Conservation (phyloP, 169 alveolate genomes). For the Babesia ovata region DNA sequence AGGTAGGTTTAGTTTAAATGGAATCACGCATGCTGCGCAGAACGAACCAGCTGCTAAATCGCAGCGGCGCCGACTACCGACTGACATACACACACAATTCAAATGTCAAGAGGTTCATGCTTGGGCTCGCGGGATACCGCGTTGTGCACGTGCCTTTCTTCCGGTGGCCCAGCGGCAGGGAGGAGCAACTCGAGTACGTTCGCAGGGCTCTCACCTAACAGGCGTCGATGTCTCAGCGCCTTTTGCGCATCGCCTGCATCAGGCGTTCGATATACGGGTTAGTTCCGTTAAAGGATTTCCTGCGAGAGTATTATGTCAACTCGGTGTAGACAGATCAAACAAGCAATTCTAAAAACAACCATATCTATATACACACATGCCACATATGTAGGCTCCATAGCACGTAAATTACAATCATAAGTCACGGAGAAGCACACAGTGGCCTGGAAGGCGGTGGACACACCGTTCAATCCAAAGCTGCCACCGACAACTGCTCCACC, state of each 20-base stretch:
- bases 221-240: background rate
- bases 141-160: slow-evolving; percentile 50
- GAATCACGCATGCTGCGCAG: slow-evolving; percentile 7
- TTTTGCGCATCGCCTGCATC: slow-evolving; percentile 35
- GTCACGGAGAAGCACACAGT: too few species aligned
- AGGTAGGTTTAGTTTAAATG: slow-evolving; percentile 21
- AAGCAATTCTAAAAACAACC: too few species aligned
- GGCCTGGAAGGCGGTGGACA: background rate
- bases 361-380: too few species aligned
- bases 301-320: background rate
- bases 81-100: slow-evolving; percentile 38
- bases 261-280: slow-evolving; percentile 51
- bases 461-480: background rate
- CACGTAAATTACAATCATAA: too few species aligned
- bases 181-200: slow-evolving; percentile 44
- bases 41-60: slow-evolving; percentile 16
- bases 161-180: slow-evolving; percentile 49
- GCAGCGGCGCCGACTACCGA: slow-evolving; percentile 1
- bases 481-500: too few species aligned
- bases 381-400: too few species aligned
- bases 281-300: slow-evolving; percentile 66
- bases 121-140: slow-evolving; percentile 31
- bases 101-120: slow-evolving; percentile 33
- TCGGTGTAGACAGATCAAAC: too few species aligned
- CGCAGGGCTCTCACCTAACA: background rate